phyloP scores from a whole-genome alignment of 306 rosid genomes.

The Medicago lupulina region DNA sequence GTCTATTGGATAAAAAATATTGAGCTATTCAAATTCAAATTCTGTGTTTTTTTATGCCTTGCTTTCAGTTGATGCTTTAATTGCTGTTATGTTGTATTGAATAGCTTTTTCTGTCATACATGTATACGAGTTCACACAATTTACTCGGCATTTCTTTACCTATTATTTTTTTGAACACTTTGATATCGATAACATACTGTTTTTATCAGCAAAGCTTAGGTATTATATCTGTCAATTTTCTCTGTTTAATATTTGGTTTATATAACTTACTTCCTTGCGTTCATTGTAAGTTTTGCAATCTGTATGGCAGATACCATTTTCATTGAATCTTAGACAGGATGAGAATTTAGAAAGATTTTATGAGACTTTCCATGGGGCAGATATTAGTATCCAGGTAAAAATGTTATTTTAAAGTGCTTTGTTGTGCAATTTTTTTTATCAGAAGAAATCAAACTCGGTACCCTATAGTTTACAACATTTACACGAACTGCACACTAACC shows the following conservation, averaged over 20 bases:
- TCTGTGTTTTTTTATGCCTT: slow-evolving; percentile 2
- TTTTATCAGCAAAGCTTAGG: slow-evolving; percentile 1
- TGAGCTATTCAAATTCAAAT: background rate
- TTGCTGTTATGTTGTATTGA: no score
- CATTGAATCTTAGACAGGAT: slow-evolving; percentile 64
- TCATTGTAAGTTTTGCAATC: slow-evolving; percentile 25
- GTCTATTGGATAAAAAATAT: background rate
- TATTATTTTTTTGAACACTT: slow-evolving; percentile 3
- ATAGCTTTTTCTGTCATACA: no score
- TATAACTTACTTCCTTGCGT: slow-evolving; percentile 22
- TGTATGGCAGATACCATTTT: slow-evolving; percentile 79
- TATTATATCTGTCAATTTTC: background rate
- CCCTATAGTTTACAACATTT: no score
- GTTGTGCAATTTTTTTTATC: background rate
- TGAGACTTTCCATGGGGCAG: slow-evolving; percentile 92
- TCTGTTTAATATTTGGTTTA: slow-evolving; percentile 25
- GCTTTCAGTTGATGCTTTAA: no score
- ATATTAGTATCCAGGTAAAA: slow-evolving; percentile 87
- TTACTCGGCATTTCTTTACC: slow-evolving; percentile 1
- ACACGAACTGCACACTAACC: no score
- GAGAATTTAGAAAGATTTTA: slow-evolving; percentile 67
- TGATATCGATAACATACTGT: background rate
- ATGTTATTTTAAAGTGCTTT: slow-evolving; percentile 16
- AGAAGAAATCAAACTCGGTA: no score
- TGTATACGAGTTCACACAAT: background rate